Evolutionary conservation across 352 stramenopile species (phyloP).

Genomic region (Phytophthora citricola): DNA sequence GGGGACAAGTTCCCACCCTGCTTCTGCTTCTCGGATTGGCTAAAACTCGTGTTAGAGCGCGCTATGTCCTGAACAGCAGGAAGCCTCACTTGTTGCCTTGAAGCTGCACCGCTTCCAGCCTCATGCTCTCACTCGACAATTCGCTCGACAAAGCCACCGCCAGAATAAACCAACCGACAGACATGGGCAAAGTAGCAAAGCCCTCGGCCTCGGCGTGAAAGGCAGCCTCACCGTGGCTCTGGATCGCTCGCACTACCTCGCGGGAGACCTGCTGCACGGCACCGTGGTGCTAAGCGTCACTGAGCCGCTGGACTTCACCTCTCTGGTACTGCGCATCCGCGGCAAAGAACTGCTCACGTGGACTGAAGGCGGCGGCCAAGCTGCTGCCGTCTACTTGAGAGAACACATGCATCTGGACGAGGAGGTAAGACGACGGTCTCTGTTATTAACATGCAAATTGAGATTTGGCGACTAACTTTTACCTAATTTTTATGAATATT

Average conservation of each 20-base stretch:
- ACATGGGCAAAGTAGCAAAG: constrained; percentile 41
- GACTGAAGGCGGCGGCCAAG: constrained; percentile 42
- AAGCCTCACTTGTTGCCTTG: background rate
- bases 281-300: constrained; percentile 34
- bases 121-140: constrained; percentile 37
- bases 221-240: constrained; percentile 34
- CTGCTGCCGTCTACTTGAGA: constrained; percentile 33
- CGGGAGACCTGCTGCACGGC: constrained; percentile 38
- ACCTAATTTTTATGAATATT: background rate
- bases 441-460: background rate
- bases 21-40: constrained; percentile 12
- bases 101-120: constrained; percentile 1
- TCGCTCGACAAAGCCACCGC: constrained; percentile 4
- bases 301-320: constrained; percentile 41
- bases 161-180: constrained; percentile 1
- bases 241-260: constrained; percentile 33
- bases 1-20: constrained; percentile 21
- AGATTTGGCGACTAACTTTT: background rate
- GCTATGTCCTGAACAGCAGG: background rate
- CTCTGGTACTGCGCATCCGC: constrained; percentile 32
- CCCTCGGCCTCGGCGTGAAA: constrained; percentile 37
- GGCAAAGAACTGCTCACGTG: constrained; percentile 45
- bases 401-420: constrained; percentile 36
- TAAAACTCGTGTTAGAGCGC: constrained; percentile 1
- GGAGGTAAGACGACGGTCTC: constrained; percentile 28